These are phyloP conservation scores for Porogramme epimiltina DNA, from an alignment of 1,284 basidiomycete species.

Conservation along the genomic window DNA sequence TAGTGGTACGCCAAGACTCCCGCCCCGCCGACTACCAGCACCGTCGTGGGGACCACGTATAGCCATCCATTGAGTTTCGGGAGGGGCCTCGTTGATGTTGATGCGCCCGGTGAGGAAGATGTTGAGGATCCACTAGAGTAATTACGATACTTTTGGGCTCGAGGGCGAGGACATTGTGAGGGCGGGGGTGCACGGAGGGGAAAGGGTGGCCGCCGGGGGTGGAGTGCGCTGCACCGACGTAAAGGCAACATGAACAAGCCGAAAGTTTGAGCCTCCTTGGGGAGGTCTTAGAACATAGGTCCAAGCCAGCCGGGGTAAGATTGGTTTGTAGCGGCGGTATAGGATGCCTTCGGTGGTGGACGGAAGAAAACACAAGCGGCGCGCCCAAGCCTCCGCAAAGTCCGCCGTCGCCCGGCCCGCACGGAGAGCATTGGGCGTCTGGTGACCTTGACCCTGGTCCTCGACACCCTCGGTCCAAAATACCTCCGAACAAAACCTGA, in stretches of 20 bases:
- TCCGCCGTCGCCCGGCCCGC: too few relatives aligned
- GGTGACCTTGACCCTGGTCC: too few relatives aligned
- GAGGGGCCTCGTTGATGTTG: neutral
- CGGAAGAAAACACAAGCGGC: too few relatives aligned
- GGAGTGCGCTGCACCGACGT: constrained; percentile 11
- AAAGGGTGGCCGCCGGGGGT: neutral
- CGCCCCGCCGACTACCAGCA: constrained; percentile 34
- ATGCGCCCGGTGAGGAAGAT: neutral
- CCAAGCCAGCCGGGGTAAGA: too few relatives aligned
- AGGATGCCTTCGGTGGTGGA: too few relatives aligned
- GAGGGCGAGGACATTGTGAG: neutral
- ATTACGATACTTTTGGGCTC: neutral
- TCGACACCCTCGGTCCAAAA: too few relatives aligned
- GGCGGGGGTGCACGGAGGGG: neutral
- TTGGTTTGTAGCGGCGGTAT: too few relatives aligned
- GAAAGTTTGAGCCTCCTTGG: too few relatives aligned
- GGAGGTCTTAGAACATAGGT: too few relatives aligned
- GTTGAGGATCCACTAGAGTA: neutral
- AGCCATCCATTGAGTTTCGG: constrained; percentile 22
- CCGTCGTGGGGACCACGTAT: constrained; percentile 22
- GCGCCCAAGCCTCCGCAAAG: too few relatives aligned
- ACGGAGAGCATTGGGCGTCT: too few relatives aligned
- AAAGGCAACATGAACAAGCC: constrained; percentile 11
- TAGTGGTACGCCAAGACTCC: constrained; percentile 58
- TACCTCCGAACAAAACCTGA: too few relatives aligned